Evolutionary conservation across 1,139 yeast genomes (phyloP), one percentile per base, ranked within the genome.

Genomic region (Candida mesenterica): DNA sequence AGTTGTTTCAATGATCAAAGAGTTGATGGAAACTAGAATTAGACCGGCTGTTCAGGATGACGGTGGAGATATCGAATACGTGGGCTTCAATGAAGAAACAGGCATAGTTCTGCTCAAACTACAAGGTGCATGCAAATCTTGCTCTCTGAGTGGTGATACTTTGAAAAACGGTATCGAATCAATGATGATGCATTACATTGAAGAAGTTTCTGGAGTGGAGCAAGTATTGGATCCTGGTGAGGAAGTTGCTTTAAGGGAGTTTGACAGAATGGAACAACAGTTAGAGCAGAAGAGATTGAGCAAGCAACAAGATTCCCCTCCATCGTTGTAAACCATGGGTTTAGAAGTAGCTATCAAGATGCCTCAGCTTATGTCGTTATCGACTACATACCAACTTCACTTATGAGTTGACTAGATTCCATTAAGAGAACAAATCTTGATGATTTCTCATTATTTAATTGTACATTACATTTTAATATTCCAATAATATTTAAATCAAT

Each of bases 131-230:
- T 86, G 95, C 60, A 76, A 88, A 39, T 72, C 88, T 2, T 86
- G 95, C 48, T 82, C 86, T 39, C 70, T 85, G 25, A 79, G 87
- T 52, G 79, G 82, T 37, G 89, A 84, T 38, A 86, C 95, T 3
- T 68, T 86, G 44, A 84, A 82, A 52, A 75, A 80, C 50, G 95
- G 95, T 18, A 85, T 86, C 36, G 95, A 86, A 58, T 68, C 82
- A 33, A 86, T 86, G 95, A 70, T 86, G 57, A 84, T 76, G 69
- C 89, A 86, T 57, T 86, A 86, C 50, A 81, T 86, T 23, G 94
- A 86, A 45, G 95, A 85, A 53, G 95, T 86, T 24, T 72, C 74
- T 37, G 83, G 82, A 39, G 92, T 86, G 7, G 79, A 75, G 54
- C 89, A 85, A 45, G 79, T 82, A 16, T 61, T 66, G 46, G 72